Conservation (phyloP, 441 rosid genomes). For the Manihot esculenta region DNA sequence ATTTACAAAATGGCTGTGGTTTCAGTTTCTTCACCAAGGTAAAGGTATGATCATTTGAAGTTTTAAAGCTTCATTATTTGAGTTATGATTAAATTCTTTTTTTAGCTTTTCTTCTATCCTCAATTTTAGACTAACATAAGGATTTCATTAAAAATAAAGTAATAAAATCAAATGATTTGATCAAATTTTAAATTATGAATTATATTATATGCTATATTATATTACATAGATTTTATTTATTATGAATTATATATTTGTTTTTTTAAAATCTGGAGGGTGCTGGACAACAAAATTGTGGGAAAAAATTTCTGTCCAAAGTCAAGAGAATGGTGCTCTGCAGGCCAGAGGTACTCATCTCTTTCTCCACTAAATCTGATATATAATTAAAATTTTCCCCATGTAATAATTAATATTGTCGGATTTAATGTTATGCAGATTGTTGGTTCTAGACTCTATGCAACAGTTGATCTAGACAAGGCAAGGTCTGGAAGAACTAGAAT, state of each 20-base stretch:
- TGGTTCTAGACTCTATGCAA: conserved; percentile 71
- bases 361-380: neutral
- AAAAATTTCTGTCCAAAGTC: conserved; percentile 37
- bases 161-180: no score
- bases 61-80: neutral
- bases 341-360: conserved; percentile 24
- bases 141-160: neutral
- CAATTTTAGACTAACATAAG: neutral
- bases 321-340: conserved; percentile 44
- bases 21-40: conserved; percentile 61
- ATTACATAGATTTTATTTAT: no score
- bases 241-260: neutral
- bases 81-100: no score
- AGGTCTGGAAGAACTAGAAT: conserved; percentile 87
- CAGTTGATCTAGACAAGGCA: conserved; percentile 84
- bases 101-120: no score
- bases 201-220: no score
- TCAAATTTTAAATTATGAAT: no score
- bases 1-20: conserved; percentile 46
- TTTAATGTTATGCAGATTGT: conserved; percentile 37
- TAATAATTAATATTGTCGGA: neutral
- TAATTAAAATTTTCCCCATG: neutral
- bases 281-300: conserved; percentile 27
- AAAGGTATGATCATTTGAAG: neutral
- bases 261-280: conserved; percentile 25